Evolutionary conservation across 192 early-diverging fungal genomes (phyloP), one percentile per base, ranked within the genome.

Genomic region (Backusella mclennaniae): DNA sequence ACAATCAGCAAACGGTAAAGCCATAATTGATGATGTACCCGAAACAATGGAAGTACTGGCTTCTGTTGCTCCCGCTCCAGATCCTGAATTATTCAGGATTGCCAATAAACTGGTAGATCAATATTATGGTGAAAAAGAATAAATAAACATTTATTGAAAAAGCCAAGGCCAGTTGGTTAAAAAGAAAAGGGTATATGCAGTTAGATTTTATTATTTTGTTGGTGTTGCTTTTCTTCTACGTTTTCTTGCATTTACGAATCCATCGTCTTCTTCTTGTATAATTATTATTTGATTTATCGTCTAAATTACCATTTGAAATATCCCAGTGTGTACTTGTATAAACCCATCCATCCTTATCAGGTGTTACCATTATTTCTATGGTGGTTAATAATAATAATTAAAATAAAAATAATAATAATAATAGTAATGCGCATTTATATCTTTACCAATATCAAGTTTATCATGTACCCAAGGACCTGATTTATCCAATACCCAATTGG

Each of bases 301-400:
- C 39, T n/a, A 15, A 41, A 42, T 29, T 35, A 0, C 44, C 35
- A 39, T 21, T 63, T 26, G 33, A 29, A 29, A 69, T 38, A 33
- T 80, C 68, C 84, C 84, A 85, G 46, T 79, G 38, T 12, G 77
- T 42, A 73, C 80, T 76, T 8, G 81, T 80, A 53, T 85, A 82
- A 21, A 85, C 80, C 84, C 84, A 85, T 19, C 84, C 84, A 6
- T 74, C 77, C 36, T 77, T 81, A 66, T 85, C 84, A 11, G 78
- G 76, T 6, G 77, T 66, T 8, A 85, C 81, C n/a, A 74, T 33
- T 29, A 73, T 73, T 49, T 76, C 75, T 73, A 74, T 44, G 35
- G 36, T 3, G 6, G 0, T 3, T 19, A n/a, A n/a, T 35, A 39
- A 39, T 23, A 6, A n/a, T 6, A 33, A 15, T 21, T 3, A 33